Evolutionary conservation across 768 basidiomycete species (phyloP).

Genomic region (Chiua virens): DNA sequence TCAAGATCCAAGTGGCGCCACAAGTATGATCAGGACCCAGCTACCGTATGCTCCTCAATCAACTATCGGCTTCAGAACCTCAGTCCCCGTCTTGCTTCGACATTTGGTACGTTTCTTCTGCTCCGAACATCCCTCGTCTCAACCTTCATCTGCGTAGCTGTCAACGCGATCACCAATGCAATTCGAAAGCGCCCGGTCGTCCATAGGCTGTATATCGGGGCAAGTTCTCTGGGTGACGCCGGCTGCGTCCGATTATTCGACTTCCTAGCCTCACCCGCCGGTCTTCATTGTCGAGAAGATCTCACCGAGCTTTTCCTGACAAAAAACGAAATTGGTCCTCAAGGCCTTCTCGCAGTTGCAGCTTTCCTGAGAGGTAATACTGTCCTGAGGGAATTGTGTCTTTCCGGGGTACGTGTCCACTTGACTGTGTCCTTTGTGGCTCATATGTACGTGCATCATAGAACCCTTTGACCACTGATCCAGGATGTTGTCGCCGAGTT

Average conservation of each 20-base stretch:
- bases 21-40: slow-evolving; percentile 27
- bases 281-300: slow-evolving; percentile 37
- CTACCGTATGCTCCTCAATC: slow-evolving; percentile 28
- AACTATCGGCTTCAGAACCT: slow-evolving; percentile 24
- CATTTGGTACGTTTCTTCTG: slow-evolving; percentile 18
- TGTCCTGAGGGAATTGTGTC: slow-evolving; percentile 47
- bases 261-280: slow-evolving; percentile 51
- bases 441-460: slow-evolving; percentile 20
- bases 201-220: slow-evolving; percentile 52
- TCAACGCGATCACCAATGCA: slow-evolving; percentile 45
- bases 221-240: slow-evolving; percentile 57
- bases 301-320: slow-evolving; percentile 60
- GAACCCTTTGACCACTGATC: slow-evolving; percentile 43
- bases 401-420: slow-evolving; percentile 52
- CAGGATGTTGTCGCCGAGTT: slow-evolving; percentile 40
- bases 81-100: slow-evolving; percentile 31
- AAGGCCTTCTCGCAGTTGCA: slow-evolving; percentile 53
- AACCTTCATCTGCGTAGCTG: slow-evolving; percentile 38
- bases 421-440: neutral
- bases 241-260: slow-evolving; percentile 55
- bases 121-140: neutral
- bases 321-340: slow-evolving; percentile 53
- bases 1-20: slow-evolving; percentile 23
- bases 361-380: slow-evolving; percentile 49
- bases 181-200: slow-evolving; percentile 49